Evolutionary conservation across 768 basidiomycete species (phyloP).

Genomic region (Paxillus ammoniavirescens): DNA sequence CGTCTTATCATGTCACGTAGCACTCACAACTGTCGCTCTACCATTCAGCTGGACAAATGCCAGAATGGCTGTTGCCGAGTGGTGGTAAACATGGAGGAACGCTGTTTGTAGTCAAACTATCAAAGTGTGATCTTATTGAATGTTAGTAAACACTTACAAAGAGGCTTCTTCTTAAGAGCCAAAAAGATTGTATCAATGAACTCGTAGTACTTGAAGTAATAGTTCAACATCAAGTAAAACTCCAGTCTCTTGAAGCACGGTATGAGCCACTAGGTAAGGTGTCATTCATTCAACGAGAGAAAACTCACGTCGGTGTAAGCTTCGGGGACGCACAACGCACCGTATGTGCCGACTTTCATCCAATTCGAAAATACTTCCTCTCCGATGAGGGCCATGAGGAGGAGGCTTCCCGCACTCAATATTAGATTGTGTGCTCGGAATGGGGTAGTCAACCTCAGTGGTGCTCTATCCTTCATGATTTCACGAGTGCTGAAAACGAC

Average conservation of each 20-base stretch:
- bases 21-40: conserved; percentile 79
- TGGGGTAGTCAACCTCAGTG: conserved; percentile 69
- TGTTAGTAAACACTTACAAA: conserved; percentile 51
- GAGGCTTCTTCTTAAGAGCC: conserved; percentile 93
- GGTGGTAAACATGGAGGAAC: conserved; percentile 97
- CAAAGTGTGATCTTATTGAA: neutral
- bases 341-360: conserved; percentile 71
- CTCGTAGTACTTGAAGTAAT: conserved; percentile 96
- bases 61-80: conserved; percentile 90
- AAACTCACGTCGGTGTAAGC: conserved; percentile 83
- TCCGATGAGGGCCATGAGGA: conserved; percentile 78
- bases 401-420: conserved; percentile 73
- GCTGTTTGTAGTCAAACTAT: conserved; percentile 40
- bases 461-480: conserved; percentile 73
- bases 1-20: neutral
- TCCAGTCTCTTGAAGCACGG: conserved; percentile 63
- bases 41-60: conserved; percentile 93
- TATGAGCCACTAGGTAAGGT: conserved; percentile 1
- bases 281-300: neutral
- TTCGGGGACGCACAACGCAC: conserved; percentile 64
- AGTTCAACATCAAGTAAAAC: conserved; percentile 96
- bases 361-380: conserved; percentile 85
- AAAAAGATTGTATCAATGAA: conserved; percentile 94
- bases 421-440: conserved; percentile 89
- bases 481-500: conserved; percentile 82